These are phyloP conservation scores for Aquanectria penicillioides DNA, from an alignment of 2,329 filamentous ascomycete genomes.

Conservation along the genomic window DNA sequence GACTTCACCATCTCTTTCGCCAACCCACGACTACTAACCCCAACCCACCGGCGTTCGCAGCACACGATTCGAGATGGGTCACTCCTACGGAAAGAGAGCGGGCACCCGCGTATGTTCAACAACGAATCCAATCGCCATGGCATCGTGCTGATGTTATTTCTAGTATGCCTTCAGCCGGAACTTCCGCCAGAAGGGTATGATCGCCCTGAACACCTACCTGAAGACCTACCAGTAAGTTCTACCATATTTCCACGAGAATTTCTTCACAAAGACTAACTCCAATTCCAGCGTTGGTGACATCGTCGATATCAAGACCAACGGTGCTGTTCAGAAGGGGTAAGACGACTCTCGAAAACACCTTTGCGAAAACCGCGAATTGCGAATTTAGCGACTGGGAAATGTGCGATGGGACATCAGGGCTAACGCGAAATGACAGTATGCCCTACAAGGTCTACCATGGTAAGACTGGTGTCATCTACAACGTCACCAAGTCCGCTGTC, in stretches of 20 bases:
- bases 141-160: conserved; percentile 45
- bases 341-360: conserved; percentile 43
- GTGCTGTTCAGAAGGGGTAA: conserved; percentile 98
- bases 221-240: conserved; percentile 81
- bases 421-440: conserved; percentile 73
- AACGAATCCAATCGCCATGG: conserved; percentile 33
- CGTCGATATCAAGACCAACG: conserved; percentile 98
- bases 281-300: conserved; percentile 88
- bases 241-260: neutral
- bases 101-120: conserved; percentile 79
- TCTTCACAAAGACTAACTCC: conserved; percentile 53
- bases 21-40: conserved; percentile 57
- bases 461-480: conserved; percentile 98
- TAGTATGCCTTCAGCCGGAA: conserved; percentile 91
- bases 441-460: conserved; percentile 99
- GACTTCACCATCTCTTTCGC: conserved; percentile 47
- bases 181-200: conserved; percentile 96
- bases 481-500: conserved; percentile 97
- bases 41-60: conserved; percentile 49
- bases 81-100: conserved; percentile 86
- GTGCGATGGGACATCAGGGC: conserved; percentile 30
- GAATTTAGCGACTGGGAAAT: conserved; percentile 26
- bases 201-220: conserved; percentile 93
- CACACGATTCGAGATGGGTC: conserved; percentile 79
- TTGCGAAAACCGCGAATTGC: conserved; percentile 30